A percentile compares a stretch with the other conserved stretches of the same genome.
Conservation (phyloP, 768 basidiomycete species). For the Paxillus rubicundulus region DNA sequence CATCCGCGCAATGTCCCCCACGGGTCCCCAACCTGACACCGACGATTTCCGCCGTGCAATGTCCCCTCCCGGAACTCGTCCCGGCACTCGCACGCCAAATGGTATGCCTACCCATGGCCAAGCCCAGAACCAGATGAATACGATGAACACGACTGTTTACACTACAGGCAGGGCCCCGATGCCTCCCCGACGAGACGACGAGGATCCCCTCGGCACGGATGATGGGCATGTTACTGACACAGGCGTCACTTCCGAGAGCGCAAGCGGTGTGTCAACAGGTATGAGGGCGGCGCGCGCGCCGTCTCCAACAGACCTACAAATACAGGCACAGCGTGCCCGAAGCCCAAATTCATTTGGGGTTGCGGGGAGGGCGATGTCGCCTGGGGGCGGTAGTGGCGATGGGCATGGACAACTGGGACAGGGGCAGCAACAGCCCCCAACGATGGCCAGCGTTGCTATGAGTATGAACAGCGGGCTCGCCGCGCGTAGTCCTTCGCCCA, state of each 20-base stretch:
- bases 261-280: slow-evolving; percentile 25
- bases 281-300: slow-evolving; percentile 44
- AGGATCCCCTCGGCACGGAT: slow-evolving; percentile 41
- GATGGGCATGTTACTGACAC: slow-evolving; percentile 51
- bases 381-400: slow-evolving; percentile 37
- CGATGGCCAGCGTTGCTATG: slow-evolving; percentile 56
- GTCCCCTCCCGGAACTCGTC: slow-evolving; percentile 55
- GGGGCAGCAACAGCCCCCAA: slow-evolving; percentile 34
- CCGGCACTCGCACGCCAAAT: slow-evolving; percentile 36
- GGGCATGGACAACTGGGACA: slow-evolving; percentile 20
- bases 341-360: slow-evolving; percentile 50
- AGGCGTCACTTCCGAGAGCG: slow-evolving; percentile 42
- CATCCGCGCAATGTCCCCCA: slow-evolving; percentile 67
- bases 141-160: slow-evolving; percentile 23
- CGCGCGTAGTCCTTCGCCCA: slow-evolving; percentile 57
- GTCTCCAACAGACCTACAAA: slow-evolving; percentile 51
- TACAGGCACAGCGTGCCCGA: slow-evolving; percentile 40
- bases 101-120: slow-evolving; percentile 14
- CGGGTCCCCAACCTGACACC: slow-evolving; percentile 42
- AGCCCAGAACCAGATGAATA: slow-evolving; percentile 10
- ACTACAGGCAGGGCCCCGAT: slow-evolving; percentile 51
- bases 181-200: slow-evolving; percentile 47
- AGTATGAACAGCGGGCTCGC: slow-evolving; percentile 44
- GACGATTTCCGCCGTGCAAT: slow-evolving; percentile 66
- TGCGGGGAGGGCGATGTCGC: slow-evolving; percentile 59